Conservation (phyloP, 1,139 yeast species). For the Scheffersomyces parashehatae region DNA sequence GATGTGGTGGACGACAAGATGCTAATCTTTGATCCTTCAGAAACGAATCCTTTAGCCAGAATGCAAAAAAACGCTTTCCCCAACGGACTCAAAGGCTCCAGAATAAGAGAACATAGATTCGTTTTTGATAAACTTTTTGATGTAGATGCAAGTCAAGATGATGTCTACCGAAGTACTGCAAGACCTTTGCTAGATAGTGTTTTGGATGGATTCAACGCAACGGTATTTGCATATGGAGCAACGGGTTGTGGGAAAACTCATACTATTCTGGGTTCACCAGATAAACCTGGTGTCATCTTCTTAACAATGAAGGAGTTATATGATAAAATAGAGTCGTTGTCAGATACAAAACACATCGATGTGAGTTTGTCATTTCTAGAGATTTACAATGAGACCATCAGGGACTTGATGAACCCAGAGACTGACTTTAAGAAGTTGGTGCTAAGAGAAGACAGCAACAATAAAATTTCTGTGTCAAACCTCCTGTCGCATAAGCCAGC, state of each 20-base stretch:
- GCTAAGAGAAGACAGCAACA: slow-evolving; percentile 70
- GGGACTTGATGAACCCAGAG: slow-evolving; percentile 70
- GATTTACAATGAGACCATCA: slow-evolving; percentile 85
- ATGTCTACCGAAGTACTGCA: slow-evolving; percentile 68
- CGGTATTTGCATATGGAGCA: slow-evolving; percentile 96
- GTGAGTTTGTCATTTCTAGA: slow-evolving; percentile 76
- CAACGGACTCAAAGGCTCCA: slow-evolving; percentile 31
- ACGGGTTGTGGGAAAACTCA: slow-evolving; percentile 99
- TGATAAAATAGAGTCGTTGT: slow-evolving; percentile 51
- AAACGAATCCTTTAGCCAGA: slow-evolving; percentile 62
- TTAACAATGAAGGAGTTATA: slow-evolving; percentile 78
- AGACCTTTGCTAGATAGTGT: slow-evolving; percentile 72
- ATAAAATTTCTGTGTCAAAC: slow-evolving; percentile 72
- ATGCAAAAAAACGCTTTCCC: slow-evolving; percentile 64
- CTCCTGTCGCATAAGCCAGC: slow-evolving; percentile 64
- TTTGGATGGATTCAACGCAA: slow-evolving; percentile 83
- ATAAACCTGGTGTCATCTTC: slow-evolving; percentile 78
- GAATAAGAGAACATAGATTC: slow-evolving; percentile 75
- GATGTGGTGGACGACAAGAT: slow-evolving; percentile 85
- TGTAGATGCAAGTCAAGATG: slow-evolving; percentile 59
- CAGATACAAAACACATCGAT: slow-evolving; percentile 59
- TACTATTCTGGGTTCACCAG: slow-evolving; percentile 77
- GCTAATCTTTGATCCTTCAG: slow-evolving; percentile 89
- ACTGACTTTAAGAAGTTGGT: slow-evolving; percentile 47
- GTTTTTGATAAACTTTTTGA: slow-evolving; percentile 82